phyloP scores from a whole-genome alignment of 441 rosid species.

The Lepidium campestre region DNA sequence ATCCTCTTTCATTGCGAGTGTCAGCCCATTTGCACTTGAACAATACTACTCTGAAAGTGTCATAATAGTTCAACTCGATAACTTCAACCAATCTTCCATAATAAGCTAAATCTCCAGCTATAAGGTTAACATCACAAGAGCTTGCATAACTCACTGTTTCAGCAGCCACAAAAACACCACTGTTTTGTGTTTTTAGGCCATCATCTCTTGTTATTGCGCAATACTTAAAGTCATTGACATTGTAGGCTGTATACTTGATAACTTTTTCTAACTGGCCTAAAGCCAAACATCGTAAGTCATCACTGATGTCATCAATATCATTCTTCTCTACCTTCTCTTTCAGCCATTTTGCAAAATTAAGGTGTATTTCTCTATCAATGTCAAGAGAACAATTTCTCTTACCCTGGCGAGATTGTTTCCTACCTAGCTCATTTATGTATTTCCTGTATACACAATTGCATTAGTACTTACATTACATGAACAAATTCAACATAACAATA shows the following conservation, averaged over 20 bases:
- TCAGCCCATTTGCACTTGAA: neutral
- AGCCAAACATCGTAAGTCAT: too few species aligned
- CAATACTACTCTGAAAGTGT: neutral
- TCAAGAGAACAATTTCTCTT: neutral
- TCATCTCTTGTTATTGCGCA: neutral
- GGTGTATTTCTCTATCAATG: neutral
- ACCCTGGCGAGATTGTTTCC: neutral
- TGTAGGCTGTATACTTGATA: neutral
- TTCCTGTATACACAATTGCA: neutral
- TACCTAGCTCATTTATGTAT: neutral
- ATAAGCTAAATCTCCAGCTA: neutral
- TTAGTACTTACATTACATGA: neutral
- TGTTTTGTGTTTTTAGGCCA: constrained; percentile 3
- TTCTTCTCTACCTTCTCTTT: neutral
- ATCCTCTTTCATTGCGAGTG: neutral
- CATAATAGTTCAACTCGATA: neutral
- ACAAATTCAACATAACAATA: too few species aligned
- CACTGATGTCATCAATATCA: too few species aligned
- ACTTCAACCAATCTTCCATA: neutral
- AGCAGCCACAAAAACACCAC: neutral
- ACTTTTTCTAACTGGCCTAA: too few species aligned
- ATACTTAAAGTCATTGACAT: neutral
- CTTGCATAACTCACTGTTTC: neutral
- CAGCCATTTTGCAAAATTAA: neutral
- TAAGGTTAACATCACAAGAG: too few species aligned